A percentile compares a stretch with the other conserved stretches of the same genome.
Conservation (phyloP, 768 basidiomycete genomes). For the Thelephora aurantiotincta region DNA sequence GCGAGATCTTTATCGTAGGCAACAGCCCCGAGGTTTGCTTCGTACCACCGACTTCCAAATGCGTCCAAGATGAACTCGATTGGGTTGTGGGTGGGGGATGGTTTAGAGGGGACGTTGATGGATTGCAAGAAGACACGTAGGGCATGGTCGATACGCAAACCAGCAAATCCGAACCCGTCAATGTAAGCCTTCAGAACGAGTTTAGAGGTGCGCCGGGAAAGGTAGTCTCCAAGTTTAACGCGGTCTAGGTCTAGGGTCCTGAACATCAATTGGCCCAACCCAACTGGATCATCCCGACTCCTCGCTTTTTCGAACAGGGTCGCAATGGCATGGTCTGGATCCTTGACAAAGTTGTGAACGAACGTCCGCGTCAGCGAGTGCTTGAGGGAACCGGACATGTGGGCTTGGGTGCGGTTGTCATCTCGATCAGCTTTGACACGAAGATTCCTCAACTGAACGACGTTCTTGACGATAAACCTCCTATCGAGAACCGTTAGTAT, state of each 20-base stretch:
- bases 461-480: slow-evolving; percentile 80
- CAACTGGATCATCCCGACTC: slow-evolving; percentile 47
- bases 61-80: slow-evolving; percentile 67
- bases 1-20: slow-evolving; percentile 77
- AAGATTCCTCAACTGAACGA: slow-evolving; percentile 62
- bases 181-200: slow-evolving; percentile 71
- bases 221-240: slow-evolving; percentile 69
- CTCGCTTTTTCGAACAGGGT: slow-evolving; percentile 50
- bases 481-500: slow-evolving; percentile 49
- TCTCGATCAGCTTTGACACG: slow-evolving; percentile 59
- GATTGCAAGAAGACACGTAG: slow-evolving; percentile 82
- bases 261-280: slow-evolving; percentile 72
- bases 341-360: slow-evolving; percentile 62
- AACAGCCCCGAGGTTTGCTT: slow-evolving; percentile 67
- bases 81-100: slow-evolving; percentile 19
- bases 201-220: slow-evolving; percentile 61
- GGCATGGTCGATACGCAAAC: slow-evolving; percentile 77
- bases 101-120: slow-evolving; percentile 43
- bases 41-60: slow-evolving; percentile 84
- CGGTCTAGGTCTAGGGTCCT: slow-evolving; percentile 75
- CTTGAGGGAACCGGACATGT: slow-evolving; percentile 24
- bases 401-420: slow-evolving; percentile 35
- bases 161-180: slow-evolving; percentile 76
- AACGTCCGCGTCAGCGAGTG: slow-evolving; percentile 61
- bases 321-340: slow-evolving; percentile 71